Evolutionary conservation across 768 basidiomycete genomes (phyloP).

Genomic region (Hericium coralloides): DNA sequence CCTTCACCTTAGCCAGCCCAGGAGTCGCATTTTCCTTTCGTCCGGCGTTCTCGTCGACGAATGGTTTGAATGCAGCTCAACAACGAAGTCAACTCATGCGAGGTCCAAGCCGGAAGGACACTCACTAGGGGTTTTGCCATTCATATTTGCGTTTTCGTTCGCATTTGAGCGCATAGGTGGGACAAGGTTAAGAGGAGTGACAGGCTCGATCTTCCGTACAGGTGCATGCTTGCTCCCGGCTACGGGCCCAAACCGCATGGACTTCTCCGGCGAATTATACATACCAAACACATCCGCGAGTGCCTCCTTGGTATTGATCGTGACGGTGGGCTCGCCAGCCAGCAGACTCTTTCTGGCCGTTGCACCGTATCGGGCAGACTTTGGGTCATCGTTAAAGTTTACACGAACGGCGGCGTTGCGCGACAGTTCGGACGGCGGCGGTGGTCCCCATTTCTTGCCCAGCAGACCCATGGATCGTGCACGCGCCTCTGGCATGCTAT

Average conservation of each 20-base stretch:
- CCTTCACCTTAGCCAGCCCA: conserved; percentile 16
- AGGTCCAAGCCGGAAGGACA: neutral
- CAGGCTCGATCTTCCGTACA: conserved; percentile 55
- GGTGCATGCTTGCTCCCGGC: conserved; percentile 67
- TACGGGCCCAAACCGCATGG: conserved; percentile 38
- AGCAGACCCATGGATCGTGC: conserved; percentile 76
- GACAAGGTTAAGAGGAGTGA: conserved; percentile 25
- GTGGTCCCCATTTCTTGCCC: conserved; percentile 79
- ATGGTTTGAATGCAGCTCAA: conserved; percentile 52
- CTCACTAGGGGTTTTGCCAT: conserved; percentile 30
- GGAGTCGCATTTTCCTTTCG: conserved; percentile 32
- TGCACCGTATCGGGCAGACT: conserved; percentile 28
- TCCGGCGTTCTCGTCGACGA: conserved; percentile 49
- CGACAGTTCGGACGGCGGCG: conserved; percentile 30
- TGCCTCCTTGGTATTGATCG: conserved; percentile 95
- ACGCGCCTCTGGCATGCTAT: conserved; percentile 76
- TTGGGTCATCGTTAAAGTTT: conserved; percentile 50
- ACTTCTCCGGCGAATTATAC: conserved; percentile 89
- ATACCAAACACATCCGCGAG: conserved; percentile 91
- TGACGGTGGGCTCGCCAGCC: conserved; percentile 73
- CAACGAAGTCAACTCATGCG: neutral
- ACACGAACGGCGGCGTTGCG: conserved; percentile 23
- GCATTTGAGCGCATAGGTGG: conserved; percentile 10
- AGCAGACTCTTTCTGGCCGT: conserved; percentile 37
- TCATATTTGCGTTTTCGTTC: conserved; percentile 19